These are phyloP conservation scores for Aspergillus vadensis DNA, from an alignment of 2,329 filamentous ascomycete species.

Conservation along the genomic window DNA sequence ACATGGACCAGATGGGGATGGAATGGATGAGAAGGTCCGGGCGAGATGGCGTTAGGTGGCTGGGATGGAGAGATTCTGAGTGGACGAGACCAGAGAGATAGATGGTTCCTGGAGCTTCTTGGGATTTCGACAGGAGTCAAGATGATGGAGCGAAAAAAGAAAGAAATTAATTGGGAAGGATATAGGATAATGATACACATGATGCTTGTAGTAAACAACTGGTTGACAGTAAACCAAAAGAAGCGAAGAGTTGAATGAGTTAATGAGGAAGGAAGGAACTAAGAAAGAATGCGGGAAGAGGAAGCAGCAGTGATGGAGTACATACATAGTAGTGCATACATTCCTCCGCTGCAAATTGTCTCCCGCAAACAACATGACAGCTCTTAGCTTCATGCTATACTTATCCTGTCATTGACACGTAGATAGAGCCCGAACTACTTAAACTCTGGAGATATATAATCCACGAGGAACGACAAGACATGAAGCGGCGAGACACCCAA, in stretches of 20 bases:
- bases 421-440: no score
- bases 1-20: background rate
- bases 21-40: background rate
- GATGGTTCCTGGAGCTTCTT: background rate
- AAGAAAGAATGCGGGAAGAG: no score
- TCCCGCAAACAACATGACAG: no score
- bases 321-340: no score
- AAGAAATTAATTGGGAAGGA: background rate
- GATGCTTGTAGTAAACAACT: background rate
- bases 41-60: constrained; percentile 8
- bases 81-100: background rate
- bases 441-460: background rate
- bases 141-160: background rate
- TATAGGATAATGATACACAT: background rate
- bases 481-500: background rate
- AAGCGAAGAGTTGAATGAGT: background rate
- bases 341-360: no score
- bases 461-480: background rate
- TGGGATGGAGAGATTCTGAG: background rate
- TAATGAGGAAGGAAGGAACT: background rate
- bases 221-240: no score
- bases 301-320: no score
- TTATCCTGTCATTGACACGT: no score
- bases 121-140: background rate
- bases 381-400: no score